Conservation (phyloP, 75 land plant species). For the Cryptomeria japonica region DNA sequence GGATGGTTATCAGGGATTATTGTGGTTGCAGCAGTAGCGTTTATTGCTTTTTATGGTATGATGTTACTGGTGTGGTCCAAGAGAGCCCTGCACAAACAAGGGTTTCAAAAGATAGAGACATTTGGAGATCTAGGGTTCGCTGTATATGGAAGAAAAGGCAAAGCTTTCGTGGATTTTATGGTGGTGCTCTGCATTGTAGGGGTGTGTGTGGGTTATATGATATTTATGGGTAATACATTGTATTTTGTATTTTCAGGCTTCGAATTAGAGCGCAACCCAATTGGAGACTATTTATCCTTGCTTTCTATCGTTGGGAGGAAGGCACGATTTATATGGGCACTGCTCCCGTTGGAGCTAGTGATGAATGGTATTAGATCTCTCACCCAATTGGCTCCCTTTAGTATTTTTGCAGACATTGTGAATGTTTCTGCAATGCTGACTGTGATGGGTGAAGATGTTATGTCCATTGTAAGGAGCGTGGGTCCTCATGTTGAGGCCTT, state of each 20-base stretch:
- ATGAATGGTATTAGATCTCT: conserved; percentile 33
- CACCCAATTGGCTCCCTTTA: conserved; percentile 43
- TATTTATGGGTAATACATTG: conserved; percentile 46
- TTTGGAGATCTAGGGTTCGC: conserved; percentile 39
- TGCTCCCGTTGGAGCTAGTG: conserved; percentile 38
- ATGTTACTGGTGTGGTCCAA: conserved; percentile 43
- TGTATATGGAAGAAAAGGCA: conserved; percentile 31
- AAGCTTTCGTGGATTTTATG: conserved; percentile 29
- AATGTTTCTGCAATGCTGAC: conserved; percentile 35
- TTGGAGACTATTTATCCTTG: neutral
- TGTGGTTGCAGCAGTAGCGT: conserved; percentile 6
- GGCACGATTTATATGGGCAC: conserved; percentile 15
- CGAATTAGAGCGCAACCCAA: neutral
- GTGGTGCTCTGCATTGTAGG: conserved; percentile 37
- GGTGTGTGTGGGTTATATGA: conserved; percentile 43
- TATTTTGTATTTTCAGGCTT: conserved; percentile 26
- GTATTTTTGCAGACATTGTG: conserved; percentile 45
- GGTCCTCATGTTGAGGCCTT: conserved; percentile 21
- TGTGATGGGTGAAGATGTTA: conserved; percentile 34
- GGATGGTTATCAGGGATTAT: conserved; percentile 38
- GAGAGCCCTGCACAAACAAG: conserved; percentile 20
- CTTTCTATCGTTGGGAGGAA: neutral
- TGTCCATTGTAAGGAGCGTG: conserved; percentile 9
- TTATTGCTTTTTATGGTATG: conserved; percentile 36
- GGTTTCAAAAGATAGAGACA: conserved; percentile 18